Percentiles rank a stretch among this genome's conserved stretches.
Evolutionary conservation across 257 asterid genomes (phyloP).

Genomic region (Primulina eburnea): DNA sequence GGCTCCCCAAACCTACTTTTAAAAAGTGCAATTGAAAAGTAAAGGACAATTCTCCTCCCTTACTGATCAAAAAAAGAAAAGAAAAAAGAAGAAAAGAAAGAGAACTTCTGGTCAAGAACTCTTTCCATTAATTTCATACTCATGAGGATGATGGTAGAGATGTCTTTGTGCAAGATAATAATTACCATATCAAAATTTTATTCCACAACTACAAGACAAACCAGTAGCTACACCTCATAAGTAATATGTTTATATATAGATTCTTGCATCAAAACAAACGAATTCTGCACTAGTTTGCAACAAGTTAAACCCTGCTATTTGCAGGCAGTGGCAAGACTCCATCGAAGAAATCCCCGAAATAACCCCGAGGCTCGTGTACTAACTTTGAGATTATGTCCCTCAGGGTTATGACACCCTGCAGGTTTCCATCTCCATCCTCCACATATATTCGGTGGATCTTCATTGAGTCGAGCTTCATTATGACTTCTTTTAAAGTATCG

Average conservation of each 20-base stretch:
- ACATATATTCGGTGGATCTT: slow-evolving; percentile 86
- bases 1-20: not conserved
- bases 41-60: no score
- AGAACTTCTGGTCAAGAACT: not conserved
- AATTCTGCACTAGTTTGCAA: slow-evolving; percentile 5
- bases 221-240: not conserved
- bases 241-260: not conserved
- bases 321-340: slow-evolving; percentile 94
- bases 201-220: not conserved
- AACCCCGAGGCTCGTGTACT: slow-evolving; percentile 97
- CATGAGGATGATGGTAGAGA: not conserved
- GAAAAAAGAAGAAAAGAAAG: not conserved
- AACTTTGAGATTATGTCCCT: slow-evolving; percentile 94
- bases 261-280: not conserved
- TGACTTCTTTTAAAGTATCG: slow-evolving; percentile 69
- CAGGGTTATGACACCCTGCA: slow-evolving; percentile 82
- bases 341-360: slow-evolving; percentile 97
- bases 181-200: not conserved
- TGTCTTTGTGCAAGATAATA: not conserved
- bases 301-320: slow-evolving; percentile 71
- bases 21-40: not conserved
- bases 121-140: not conserved
- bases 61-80: not conserved
- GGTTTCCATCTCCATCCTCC: slow-evolving; percentile 64
- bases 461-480: slow-evolving; percentile 61